Evolutionary conservation across 2,329 filamentous ascomycete genomes (phyloP).

Genomic region (Alternaria sp.): DNA sequence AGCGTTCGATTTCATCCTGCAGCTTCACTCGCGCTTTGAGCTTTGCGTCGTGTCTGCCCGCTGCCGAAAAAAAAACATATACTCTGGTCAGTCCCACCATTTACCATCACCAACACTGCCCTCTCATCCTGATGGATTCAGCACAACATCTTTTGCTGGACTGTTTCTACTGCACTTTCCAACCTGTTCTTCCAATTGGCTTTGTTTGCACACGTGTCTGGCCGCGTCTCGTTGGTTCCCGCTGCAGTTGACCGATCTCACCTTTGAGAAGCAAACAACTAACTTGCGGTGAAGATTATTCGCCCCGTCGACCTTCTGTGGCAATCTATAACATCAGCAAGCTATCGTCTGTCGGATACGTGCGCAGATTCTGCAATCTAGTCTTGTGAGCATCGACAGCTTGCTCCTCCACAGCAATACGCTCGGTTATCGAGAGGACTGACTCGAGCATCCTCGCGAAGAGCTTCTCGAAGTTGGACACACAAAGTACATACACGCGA

Average conservation of each 20-base stretch:
- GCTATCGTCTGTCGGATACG: constrained; percentile 40
- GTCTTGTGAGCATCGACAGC: constrained; percentile 38
- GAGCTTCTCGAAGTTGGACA: constrained; percentile 21
- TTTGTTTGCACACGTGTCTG: constrained; percentile 47
- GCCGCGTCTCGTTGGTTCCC: constrained; percentile 35
- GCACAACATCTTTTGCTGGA: constrained; percentile 4
- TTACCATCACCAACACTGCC: constrained; percentile 5
- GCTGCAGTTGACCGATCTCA: constrained; percentile 32
- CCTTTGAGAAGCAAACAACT: constrained; percentile 47
- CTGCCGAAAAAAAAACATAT: constrained; percentile 14
- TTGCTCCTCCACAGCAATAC: constrained; percentile 22
- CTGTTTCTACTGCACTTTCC: constrained; percentile 18
- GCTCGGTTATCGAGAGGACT: constrained; percentile 41
- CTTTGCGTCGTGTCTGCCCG: constrained; percentile 24
- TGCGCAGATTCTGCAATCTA: constrained; percentile 43
- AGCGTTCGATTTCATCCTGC: constrained; percentile 46
- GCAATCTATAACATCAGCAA: constrained; percentile 39
- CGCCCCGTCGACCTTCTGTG: constrained; percentile 28
- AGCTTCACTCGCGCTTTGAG: constrained; percentile 19
- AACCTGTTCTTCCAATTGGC: constrained; percentile 21
- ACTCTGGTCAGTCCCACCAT: constrained; percentile 29
- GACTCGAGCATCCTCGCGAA: constrained; percentile 28
- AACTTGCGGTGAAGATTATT: constrained; percentile 45
- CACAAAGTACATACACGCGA: constrained; percentile 16
- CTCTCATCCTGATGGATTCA: constrained; percentile 2